Base-by-base conservation (phyloP, 2,329 filamentous ascomycete genomes). In the Alternaria sp. region DNA sequence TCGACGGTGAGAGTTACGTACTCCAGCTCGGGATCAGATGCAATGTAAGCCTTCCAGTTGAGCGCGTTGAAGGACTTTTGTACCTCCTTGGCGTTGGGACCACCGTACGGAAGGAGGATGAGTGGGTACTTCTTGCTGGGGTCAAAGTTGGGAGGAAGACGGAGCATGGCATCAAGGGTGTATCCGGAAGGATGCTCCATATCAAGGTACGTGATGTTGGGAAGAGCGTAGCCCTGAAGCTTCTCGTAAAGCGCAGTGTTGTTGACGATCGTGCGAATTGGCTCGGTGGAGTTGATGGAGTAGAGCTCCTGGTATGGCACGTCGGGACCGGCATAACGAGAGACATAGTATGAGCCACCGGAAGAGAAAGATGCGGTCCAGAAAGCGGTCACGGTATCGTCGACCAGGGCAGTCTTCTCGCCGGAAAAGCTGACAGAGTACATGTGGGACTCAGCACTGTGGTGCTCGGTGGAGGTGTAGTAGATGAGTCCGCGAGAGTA, bases 221-320 rank as follows among this genome's bases (percentile, higher is more conserved):
- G 89, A 5, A 91, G 82, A 19, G 84, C 86, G 78, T 90, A 91
- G 23, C 84, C 80, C 12, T 87, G 79, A 2, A 91, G 82, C n/a
- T 80, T 84, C 23, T 83, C 76, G 70, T 86, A 84, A 2, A 90
- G 82, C 0, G 74, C 82, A n/a, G 84, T 83, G 74, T 91, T 91
- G 71, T 86, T 85, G 10, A 86, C 85, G 9, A 92, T 82, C 0
- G 85, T 87, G 6, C 86, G 85, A 9, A 91, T 76, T 0, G 88
- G 85, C 32, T 80, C 83, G 19, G 83, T 85, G 19, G 84, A 83
- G 72, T 89, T 86, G 64, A 85, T 74, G 0, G 86, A 80, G 78
- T 90, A 90, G 1, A 92, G 82, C 66, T 90, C 88, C 71, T 91
- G 89, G 77, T 90, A 91, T 0, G 90, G 89, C 0, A 92, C 86